Percentiles rank a stretch among this genome's conserved stretches.
These are phyloP conservation scores for Fusarium keratoplasticum DNA, from an alignment of 2,329 filamentous ascomycete genomes.

Conservation along the genomic window DNA sequence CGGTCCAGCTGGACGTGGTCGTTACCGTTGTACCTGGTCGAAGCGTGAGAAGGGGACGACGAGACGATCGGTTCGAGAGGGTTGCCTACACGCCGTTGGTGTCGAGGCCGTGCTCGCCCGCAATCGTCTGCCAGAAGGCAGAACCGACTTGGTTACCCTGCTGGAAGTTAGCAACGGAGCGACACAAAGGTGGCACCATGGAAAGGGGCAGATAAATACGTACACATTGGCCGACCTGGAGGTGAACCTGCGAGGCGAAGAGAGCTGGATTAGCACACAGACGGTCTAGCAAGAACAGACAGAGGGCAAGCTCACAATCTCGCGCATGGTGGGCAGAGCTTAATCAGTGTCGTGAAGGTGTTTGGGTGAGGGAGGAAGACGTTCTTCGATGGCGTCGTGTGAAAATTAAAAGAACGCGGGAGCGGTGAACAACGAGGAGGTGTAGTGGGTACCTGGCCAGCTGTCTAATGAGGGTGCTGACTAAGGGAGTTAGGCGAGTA, in stretches of 20 bases:
- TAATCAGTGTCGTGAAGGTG: neutral
- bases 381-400: neutral
- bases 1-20: neutral
- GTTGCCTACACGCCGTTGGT: neutral
- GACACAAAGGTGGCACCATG: neutral
- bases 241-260: neutral
- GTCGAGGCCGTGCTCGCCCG: neutral
- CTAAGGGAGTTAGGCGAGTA: neutral
- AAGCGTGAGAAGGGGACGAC: neutral
- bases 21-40: neutral
- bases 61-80: neutral
- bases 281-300: neutral
- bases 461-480: neutral
- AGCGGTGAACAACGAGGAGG: constrained; percentile 1
- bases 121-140: neutral
- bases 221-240: neutral
- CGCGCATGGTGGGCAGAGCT: neutral
- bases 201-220: neutral
- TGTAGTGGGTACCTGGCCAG: neutral
- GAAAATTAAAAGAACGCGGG: neutral
- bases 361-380: neutral
- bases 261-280: neutral
- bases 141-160: neutral
- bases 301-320: neutral
- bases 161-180: neutral